These are phyloP conservation scores for Cicer arietinum DNA, from an alignment of 306 rosid genomes.

Conservation along the genomic window DNA sequence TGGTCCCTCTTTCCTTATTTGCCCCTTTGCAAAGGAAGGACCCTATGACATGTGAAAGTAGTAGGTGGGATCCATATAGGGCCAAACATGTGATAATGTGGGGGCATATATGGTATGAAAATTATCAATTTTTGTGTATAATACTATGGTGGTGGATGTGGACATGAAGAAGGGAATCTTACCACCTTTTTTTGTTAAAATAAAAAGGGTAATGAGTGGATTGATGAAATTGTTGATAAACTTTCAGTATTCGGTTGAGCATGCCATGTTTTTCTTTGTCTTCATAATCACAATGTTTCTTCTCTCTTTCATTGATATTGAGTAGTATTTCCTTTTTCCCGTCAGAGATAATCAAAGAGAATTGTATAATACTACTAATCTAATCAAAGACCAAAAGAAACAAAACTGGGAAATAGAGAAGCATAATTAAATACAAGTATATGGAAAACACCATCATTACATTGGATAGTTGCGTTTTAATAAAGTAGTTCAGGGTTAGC, in stretches of 20 bases:
- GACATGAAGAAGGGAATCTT: constrained; percentile 50
- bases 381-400: neutral
- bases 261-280: constrained; percentile 49
- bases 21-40: constrained; percentile 43
- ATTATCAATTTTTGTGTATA: constrained; percentile 20
- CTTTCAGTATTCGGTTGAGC: constrained; percentile 46
- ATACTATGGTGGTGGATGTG: constrained; percentile 39
- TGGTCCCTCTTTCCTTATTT: constrained; percentile 28
- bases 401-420: neutral
- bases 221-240: constrained; percentile 51
- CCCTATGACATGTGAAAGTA: constrained; percentile 36
- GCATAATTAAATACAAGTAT: constrained; percentile 22
- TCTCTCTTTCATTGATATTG: constrained; percentile 23
- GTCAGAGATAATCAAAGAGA: constrained; percentile 9
- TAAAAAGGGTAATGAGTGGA: constrained; percentile 44
- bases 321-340: neutral
- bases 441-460: constrained; percentile 38
- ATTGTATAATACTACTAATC: neutral
- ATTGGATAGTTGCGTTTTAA: constrained; percentile 14
- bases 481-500: constrained; percentile 13
- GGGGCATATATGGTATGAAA: constrained; percentile 41
- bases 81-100: constrained; percentile 44
- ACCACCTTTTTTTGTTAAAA: constrained; percentile 24
- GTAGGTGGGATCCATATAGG: constrained; percentile 46
- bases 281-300: constrained; percentile 45